Evolutionary conservation across 352 stramenopile genomes (phyloP).

Genomic region (Phytophthora chlamydospora): DNA sequence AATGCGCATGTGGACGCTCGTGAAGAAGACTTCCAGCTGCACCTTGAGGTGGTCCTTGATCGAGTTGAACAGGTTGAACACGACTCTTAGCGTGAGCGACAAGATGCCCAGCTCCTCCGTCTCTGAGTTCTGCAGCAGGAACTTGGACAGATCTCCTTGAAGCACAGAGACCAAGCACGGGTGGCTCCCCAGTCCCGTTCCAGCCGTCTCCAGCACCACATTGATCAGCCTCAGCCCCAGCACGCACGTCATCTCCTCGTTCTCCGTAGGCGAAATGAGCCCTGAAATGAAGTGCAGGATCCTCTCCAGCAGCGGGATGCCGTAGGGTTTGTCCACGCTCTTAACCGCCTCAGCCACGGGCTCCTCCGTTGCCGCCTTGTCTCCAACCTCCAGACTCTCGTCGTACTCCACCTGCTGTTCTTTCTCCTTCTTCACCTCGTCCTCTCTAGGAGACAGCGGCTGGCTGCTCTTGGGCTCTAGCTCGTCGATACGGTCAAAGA

Average conservation of each 20-base stretch:
- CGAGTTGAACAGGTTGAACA: constrained; percentile 99
- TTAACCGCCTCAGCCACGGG: constrained; percentile 16
- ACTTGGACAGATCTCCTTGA: constrained; percentile 97
- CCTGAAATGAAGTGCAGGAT: constrained; percentile 94
- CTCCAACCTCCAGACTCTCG: constrained; percentile 35
- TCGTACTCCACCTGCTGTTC: constrained; percentile 28
- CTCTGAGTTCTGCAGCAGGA: constrained; percentile 95
- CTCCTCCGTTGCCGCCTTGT: constrained; percentile 9
- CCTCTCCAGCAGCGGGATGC: constrained; percentile 90
- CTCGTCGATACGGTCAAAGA: constrained; percentile 93
- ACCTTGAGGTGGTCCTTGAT: constrained; percentile 99
- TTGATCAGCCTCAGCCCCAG: constrained; percentile 96
- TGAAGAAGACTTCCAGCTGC: constrained; percentile 99
- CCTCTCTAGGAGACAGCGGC: constrained; percentile 8
- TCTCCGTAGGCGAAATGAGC: constrained; percentile 93
- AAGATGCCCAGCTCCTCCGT: constrained; percentile 94
- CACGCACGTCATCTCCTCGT: constrained; percentile 89
- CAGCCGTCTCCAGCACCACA: constrained; percentile 96
- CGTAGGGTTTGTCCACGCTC: constrained; percentile 66
- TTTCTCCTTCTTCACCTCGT: constrained; percentile 8
- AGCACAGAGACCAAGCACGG: constrained; percentile 86
- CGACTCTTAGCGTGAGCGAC: constrained; percentile 93
- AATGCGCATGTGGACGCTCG: constrained; percentile 96
- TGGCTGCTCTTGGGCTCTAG: constrained; percentile 46
- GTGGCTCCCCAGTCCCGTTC: constrained; percentile 81